Percentiles rank a stretch among this genome's conserved stretches.
Evolutionary conservation across 2,329 filamentous ascomycete species (phyloP).

Genomic region (Dothiorella sarmentorum): DNA sequence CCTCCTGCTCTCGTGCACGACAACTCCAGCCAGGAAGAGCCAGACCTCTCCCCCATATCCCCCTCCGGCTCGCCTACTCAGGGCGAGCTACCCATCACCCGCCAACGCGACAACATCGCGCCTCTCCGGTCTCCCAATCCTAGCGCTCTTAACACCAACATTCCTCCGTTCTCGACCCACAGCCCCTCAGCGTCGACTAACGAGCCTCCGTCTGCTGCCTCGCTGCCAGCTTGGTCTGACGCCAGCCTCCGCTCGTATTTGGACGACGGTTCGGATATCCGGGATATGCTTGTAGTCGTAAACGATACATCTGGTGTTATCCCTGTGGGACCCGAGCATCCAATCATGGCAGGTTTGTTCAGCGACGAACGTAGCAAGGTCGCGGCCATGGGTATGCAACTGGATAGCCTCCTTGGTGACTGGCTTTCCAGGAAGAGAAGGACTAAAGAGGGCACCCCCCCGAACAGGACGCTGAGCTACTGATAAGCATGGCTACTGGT

Average conservation of each 20-base stretch:
- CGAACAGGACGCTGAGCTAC: neutral
- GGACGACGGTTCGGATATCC: conserved; percentile 82
- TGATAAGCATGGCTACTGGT: neutral
- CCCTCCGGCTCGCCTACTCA: conserved; percentile 25
- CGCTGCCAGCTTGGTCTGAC: conserved; percentile 77
- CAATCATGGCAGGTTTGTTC: conserved; percentile 75
- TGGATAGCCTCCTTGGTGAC: conserved; percentile 82
- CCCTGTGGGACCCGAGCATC: conserved; percentile 79
- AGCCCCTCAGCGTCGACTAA: conserved; percentile 41
- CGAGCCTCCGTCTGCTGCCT: conserved; percentile 52
- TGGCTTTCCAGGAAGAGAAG: conserved; percentile 59
- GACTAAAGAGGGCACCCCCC: neutral
- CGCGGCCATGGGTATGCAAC: conserved; percentile 81
- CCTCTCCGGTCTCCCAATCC: conserved; percentile 20
- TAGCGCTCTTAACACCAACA: conserved; percentile 28
- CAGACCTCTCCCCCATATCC: conserved; percentile 28
- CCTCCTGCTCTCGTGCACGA: conserved; percentile 68
- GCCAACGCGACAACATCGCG: conserved; percentile 30
- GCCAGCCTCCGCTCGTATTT: conserved; percentile 81
- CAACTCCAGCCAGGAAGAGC: conserved; percentile 65
- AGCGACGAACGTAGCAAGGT: conserved; percentile 82
- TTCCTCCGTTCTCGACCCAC: conserved; percentile 22
- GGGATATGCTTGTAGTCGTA: conserved; percentile 85
- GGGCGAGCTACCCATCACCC: conserved; percentile 22
- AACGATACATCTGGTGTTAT: conserved; percentile 85